Base-by-base conservation (phyloP, 495 filamentous ascomycete species). In the Xylaria venustula region DNA sequence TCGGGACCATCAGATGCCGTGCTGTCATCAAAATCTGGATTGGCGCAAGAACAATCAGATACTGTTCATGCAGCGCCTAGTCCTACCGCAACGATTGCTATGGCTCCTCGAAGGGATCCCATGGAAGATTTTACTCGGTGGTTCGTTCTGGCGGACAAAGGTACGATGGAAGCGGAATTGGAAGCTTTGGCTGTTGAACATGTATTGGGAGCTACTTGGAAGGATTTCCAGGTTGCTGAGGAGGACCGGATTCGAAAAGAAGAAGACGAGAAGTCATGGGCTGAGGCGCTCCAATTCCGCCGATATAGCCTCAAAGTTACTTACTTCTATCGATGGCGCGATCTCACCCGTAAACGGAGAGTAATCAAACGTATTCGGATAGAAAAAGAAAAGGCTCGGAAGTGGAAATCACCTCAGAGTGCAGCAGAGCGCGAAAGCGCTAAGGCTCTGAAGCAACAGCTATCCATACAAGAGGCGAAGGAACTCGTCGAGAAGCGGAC, bases 321-420 rank as follows among this genome's bases (percentile, higher is more conserved):
- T 47, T 85, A 72, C 65, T 78, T 79, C 28, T 77, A 78, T 48
- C 63, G 68, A 11, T 85, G 82, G 82, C 73, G 75, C 48, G 63
- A 79, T 25, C 66, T 61, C 23, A 76, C 77, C 11, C 66, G 76
- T 12, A 75, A 77, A 46, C 75, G 76, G 7, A 71, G 54, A 58
- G 37, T 60, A 15, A 37, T 68, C 30, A 67, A 58, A 53, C 59
- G 73, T 65, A 61, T 72, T 50, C 69, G 67, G 44, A 32, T 68
- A 47, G 69, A 70, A 28, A 72, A 68, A 19, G 72, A 77, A 54
- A 74, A 76, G 15, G 70, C 67, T 22, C 61, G 67, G 30, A 66
- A 69, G 47, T 66, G 61, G 64, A 65, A 49, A 50, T 61, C 57
- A 12, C 67, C 60, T 30, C 65, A 70, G 32, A 66, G 62, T 53